Base-by-base conservation (phyloP, 2,329 filamentous ascomycete species). In the Gnomoniopsis smithogilvyi region DNA sequence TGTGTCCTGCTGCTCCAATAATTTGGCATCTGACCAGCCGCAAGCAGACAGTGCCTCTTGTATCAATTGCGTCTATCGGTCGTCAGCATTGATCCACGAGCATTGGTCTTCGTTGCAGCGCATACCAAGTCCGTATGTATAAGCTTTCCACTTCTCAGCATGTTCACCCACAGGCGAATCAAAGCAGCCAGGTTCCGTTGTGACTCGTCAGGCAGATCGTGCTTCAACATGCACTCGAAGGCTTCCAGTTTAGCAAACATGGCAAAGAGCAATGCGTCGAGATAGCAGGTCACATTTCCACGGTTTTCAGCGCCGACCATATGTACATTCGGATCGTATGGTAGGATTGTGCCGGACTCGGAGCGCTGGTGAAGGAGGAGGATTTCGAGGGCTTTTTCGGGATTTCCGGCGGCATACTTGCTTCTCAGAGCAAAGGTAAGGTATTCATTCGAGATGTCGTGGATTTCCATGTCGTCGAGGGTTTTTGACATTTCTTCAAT, bases 161-260 rank as follows among this genome's bases (percentile, higher is more conserved):
- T 83, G 68, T 98, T 98, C 49, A 98, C 93, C 91, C 94, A 99
- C 51, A 98, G 77, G 55, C 94, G 84, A 52, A 98, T 73, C 22
- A 96, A 74, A 11, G 87, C 86, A n/a, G 88, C 88, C 55, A 99
- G 78, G 65, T 87, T 90, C 66, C 84, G 86, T 63, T 88, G 84
- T 12, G 78, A 74, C 63, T 91, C 86, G 62, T 95, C 90, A 26
- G 86, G 82, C 62, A 91, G 91, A 8, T 88, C 86, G 59, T 88
- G 89, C 71, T 91, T 93, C 36, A 97, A 80, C 80, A 98, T 96
- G 51, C 90, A 91, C 72, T 98, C 94, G 71, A 96, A 99, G 64
- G 90, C 93, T 65, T 92, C 89, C 41, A 97, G 80, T 61, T 91
- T 88, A 19, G 91, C 90, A 71, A 98, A 98, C 92, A 99, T 97